Evolutionary conservation across 2,329 filamentous ascomycete species (phyloP).

Genomic region (Cadophora sp.): DNA sequence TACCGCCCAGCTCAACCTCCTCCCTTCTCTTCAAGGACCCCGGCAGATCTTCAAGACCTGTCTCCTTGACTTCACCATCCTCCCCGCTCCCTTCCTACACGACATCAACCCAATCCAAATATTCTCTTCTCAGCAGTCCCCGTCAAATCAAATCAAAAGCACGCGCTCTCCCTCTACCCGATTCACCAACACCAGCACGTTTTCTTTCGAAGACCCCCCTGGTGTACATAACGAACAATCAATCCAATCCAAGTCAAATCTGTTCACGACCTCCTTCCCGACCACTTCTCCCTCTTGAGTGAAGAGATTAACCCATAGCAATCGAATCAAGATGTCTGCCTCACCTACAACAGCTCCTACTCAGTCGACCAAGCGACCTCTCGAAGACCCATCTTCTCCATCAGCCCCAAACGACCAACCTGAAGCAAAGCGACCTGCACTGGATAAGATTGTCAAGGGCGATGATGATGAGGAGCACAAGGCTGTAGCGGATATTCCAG

Average conservation of each 20-base stretch:
- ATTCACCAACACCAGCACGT: constrained; percentile 78
- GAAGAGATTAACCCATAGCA: constrained; percentile 50
- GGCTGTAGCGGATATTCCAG: constrained; percentile 48
- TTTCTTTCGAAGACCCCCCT: constrained; percentile 84
- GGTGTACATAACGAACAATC: constrained; percentile 81
- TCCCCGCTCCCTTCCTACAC: constrained; percentile 45
- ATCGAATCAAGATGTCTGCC: constrained; percentile 70
- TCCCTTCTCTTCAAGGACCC: constrained; percentile 37
- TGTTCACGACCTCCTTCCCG: constrained; percentile 54
- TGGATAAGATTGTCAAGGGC: constrained; percentile 87
- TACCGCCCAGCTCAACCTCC: constrained; percentile 43
- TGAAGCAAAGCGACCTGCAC: constrained; percentile 93
- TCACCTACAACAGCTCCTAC: constrained; percentile 68
- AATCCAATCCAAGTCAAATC: constrained; percentile 48
- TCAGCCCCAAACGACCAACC: constrained; percentile 91
- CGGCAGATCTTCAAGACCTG: constrained; percentile 39
- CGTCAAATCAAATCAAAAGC: constrained; percentile 40
- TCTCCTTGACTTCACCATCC: constrained; percentile 47
- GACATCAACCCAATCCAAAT: constrained; percentile 29
- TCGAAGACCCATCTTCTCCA: constrained; percentile 96
- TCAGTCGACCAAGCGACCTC: constrained; percentile 84
- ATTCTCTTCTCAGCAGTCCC: constrained; percentile 45
- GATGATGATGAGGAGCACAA: constrained; percentile 55
- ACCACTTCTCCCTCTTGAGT: constrained; percentile 49
- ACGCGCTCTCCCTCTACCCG: constrained; percentile 45